A percentile compares a stretch with the other conserved stretches of the same genome.
phyloP scores from a whole-genome alignment of 208 protist species.

The Crithidia expoeki region DNA sequence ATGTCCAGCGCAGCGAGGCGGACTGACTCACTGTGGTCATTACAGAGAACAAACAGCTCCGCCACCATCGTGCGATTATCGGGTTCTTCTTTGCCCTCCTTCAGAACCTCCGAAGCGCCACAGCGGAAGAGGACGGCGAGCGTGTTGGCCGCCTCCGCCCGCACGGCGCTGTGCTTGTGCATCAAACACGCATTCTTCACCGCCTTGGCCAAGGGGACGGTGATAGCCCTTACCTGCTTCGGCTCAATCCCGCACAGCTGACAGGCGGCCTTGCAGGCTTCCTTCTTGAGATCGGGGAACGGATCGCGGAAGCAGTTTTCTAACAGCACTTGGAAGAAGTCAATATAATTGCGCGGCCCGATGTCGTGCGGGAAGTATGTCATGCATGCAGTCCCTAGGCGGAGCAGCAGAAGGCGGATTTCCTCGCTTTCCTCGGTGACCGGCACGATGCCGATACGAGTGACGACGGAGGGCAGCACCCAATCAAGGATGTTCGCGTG shows the following conservation, averaged over 20 bases:
- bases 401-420: constrained; percentile 73
- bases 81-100: constrained; percentile 66
- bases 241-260: constrained; percentile 82
- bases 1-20: constrained; percentile 58
- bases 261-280: constrained; percentile 67
- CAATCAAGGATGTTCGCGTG: constrained; percentile 78
- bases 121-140: constrained; percentile 70
- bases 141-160: constrained; percentile 58
- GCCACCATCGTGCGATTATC: constrained; percentile 58
- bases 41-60: constrained; percentile 77
- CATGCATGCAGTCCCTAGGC: constrained; percentile 70
- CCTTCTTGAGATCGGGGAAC: constrained; percentile 86
- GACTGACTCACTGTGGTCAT: constrained; percentile 84
- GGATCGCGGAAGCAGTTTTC: constrained; percentile 83
- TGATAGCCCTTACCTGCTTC: constrained; percentile 71
- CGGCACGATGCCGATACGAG: constrained; percentile 72
- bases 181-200: constrained; percentile 72
- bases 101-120: constrained; percentile 76
- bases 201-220: constrained; percentile 63
- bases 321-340: constrained; percentile 88
- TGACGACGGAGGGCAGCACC: constrained; percentile 87
- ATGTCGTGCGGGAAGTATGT: constrained; percentile 88
- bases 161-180: constrained; percentile 88
- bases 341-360: constrained; percentile 83
- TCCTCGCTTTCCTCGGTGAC: constrained; percentile 86